A percentile compares a stretch with the other conserved stretches of the same genome.
Conservation (phyloP, 2,329 filamentous ascomycete genomes). For the Neofusicoccum umdonicola region DNA sequence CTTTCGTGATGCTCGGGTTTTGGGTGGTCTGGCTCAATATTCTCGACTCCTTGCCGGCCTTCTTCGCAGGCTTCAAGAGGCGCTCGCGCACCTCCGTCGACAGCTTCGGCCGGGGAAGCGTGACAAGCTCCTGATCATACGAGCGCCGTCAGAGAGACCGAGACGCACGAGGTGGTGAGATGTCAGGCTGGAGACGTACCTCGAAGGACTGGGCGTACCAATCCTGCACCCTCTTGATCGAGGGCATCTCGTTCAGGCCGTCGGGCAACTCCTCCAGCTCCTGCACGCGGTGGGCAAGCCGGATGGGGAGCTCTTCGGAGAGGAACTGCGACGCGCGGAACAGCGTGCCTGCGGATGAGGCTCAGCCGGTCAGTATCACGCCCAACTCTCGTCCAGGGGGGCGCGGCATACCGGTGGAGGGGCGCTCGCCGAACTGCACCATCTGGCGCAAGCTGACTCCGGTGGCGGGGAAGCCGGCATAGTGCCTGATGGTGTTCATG, state of each 20-base stretch:
- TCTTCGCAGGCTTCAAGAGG: conserved; percentile 66
- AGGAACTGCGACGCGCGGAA: conserved; percentile 98
- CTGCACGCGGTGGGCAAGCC: conserved; percentile 91
- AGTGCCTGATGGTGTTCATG: conserved; percentile 97
- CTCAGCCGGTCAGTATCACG: background rate
- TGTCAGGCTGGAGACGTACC: conserved; percentile 56
- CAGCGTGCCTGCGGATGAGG: conserved; percentile 64
- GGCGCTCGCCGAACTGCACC: conserved; percentile 96
- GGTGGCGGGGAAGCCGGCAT: conserved; percentile 94
- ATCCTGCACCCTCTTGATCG: conserved; percentile 89
- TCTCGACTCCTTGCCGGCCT: conserved; percentile 58
- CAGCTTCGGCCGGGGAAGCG: conserved; percentile 73
- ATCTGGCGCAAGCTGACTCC: conserved; percentile 91
- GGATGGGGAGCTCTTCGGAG: conserved; percentile 95
- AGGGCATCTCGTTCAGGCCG: conserved; percentile 96
- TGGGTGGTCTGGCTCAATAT: conserved; percentile 79
- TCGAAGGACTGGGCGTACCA: conserved; percentile 99
- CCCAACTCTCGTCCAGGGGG: background rate
- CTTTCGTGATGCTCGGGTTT: conserved; percentile 84
- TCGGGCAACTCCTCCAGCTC: conserved; percentile 90
- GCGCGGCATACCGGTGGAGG: conserved; percentile 57
- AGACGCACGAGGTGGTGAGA: conserved; percentile 22
- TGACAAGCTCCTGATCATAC: conserved; percentile 76
- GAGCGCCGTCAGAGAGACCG: conserved; percentile 21
- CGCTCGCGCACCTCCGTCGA: conserved; percentile 73